Evolutionary conservation across 2,329 filamentous ascomycete species (phyloP).

Genomic region (Salinomyces thailandicus): DNA sequence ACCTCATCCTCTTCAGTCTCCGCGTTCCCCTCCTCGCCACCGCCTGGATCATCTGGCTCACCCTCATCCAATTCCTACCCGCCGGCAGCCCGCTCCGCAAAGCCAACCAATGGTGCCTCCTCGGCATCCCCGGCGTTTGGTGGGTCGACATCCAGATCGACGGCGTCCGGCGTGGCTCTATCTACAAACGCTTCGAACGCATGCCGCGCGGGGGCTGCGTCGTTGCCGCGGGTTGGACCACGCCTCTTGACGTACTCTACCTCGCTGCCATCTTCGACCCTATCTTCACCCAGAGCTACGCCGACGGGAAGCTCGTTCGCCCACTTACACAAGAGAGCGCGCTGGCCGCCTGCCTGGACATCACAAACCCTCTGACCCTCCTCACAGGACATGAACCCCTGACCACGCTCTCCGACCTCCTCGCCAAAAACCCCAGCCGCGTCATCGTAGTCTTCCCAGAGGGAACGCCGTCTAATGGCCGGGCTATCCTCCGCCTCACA

Average conservation of each 20-base stretch:
- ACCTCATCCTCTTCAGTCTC: constrained; percentile 59
- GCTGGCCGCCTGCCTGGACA: constrained; percentile 47
- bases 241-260: constrained; percentile 85
- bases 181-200: constrained; percentile 60
- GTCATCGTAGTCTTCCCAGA: constrained; percentile 86
- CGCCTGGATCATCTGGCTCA: constrained; percentile 24
- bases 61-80: constrained; percentile 58
- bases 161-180: constrained; percentile 78
- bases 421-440: constrained; percentile 58
- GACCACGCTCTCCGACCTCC: constrained; percentile 37
- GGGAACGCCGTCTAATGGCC: constrained; percentile 86
- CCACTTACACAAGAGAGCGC: constrained; percentile 67
- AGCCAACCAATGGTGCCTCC: constrained; percentile 73
- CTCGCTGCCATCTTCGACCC: constrained; percentile 94
- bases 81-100: constrained; percentile 62
- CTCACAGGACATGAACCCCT: constrained; percentile 14
- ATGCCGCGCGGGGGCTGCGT: constrained; percentile 71
- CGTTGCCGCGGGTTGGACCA: constrained; percentile 85
- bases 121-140: constrained; percentile 87
- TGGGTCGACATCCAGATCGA: constrained; percentile 98
- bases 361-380: constrained; percentile 12
- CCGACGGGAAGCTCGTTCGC: constrained; percentile 55
- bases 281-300: constrained; percentile 80
- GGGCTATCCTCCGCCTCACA: constrained; percentile 75
- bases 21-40: constrained; percentile 74